Evolutionary conservation across 1,284 basidiomycete genomes (phyloP).

Genomic region (Mycosarcoma mackinlayi): DNA sequence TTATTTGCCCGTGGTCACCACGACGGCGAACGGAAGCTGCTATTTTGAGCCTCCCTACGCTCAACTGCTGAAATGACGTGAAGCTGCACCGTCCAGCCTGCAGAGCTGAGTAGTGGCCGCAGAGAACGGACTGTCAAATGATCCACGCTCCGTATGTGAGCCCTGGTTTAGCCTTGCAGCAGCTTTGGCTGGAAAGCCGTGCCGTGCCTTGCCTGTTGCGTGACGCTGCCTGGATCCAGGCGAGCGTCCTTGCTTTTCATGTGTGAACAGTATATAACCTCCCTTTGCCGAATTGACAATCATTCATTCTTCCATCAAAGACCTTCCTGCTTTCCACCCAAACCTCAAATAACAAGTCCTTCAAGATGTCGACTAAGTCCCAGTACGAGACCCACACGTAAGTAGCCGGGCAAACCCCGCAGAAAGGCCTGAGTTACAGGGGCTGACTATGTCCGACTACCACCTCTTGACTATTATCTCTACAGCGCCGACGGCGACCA

Average conservation of each 20-base stretch:
- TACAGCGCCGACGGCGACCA: constrained; percentile 55
- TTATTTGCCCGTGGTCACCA: neutral
- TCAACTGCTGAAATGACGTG: constrained; percentile 24
- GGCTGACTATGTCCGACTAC: neutral
- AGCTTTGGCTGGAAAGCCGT: neutral
- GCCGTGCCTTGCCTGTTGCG: neutral
- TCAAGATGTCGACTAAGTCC: constrained; percentile 43
- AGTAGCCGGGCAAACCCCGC: constrained; percentile 5
- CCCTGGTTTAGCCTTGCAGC: too few relatives aligned
- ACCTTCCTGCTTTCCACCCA: too few relatives aligned
- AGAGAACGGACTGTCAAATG: too few relatives aligned
- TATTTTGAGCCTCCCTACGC: constrained; percentile 11
- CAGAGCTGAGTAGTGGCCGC: constrained; percentile 28
- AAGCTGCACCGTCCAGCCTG: constrained; percentile 24
- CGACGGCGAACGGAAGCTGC: too few relatives aligned
- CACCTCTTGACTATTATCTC: neutral
- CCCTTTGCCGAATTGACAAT: too few relatives aligned
- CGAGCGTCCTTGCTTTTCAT: neutral
- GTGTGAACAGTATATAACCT: constrained; percentile 17
- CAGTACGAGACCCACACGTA: constrained; percentile 52
- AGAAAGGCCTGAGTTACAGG: neutral
- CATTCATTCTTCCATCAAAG: neutral
- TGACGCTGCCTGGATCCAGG: constrained; percentile 22
- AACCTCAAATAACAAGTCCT: neutral
- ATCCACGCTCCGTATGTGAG: too few relatives aligned